A percentile compares a stretch with the other conserved stretches of the same genome.
phyloP scores from a whole-genome alignment of 176 grass and related monocot genomes.

The Hsuehochloa calcarea region DNA sequence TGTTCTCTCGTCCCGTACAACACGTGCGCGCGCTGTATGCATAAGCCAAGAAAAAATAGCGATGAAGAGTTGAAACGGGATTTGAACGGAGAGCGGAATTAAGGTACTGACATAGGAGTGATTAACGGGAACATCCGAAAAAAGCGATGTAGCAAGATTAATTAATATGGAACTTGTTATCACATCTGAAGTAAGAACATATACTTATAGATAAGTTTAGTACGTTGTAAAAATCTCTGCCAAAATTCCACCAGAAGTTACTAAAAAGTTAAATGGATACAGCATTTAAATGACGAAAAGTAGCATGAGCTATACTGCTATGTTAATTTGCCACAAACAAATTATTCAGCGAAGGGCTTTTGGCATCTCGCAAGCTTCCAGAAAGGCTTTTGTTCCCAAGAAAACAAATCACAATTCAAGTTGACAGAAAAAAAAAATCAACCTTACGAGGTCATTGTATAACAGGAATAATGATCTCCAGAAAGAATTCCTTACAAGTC shows the following conservation, averaged over 20 bases:
- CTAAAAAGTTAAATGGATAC: not conserved
- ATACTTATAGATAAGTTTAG: too few relatives aligned
- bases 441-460: not conserved
- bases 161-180: too few relatives aligned
- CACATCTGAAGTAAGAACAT: too few relatives aligned
- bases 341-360: conserved; percentile 39
- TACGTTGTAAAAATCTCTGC: conserved; percentile 11
- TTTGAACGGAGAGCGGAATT: too few relatives aligned
- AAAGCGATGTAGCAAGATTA: too few relatives aligned
- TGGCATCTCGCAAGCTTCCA: conserved; percentile 54
- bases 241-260: not conserved
- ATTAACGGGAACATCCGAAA: too few relatives aligned
- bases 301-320: not conserved
- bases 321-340: not conserved
- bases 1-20: too few relatives aligned
- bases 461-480: not conserved
- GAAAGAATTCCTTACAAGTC: conserved; percentile 45
- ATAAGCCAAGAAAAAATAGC: too few relatives aligned
- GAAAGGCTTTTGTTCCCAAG: conserved; percentile 88
- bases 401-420: conserved; percentile 46
- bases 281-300: not conserved
- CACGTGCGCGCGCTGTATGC: too few relatives aligned
- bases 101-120: too few relatives aligned
- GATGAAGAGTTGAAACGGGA: too few relatives aligned
- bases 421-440: not conserved